These are phyloP conservation scores for Aegilops sharonensis DNA, from an alignment of 176 grass and related monocot genomes.

Conservation along the genomic window DNA sequence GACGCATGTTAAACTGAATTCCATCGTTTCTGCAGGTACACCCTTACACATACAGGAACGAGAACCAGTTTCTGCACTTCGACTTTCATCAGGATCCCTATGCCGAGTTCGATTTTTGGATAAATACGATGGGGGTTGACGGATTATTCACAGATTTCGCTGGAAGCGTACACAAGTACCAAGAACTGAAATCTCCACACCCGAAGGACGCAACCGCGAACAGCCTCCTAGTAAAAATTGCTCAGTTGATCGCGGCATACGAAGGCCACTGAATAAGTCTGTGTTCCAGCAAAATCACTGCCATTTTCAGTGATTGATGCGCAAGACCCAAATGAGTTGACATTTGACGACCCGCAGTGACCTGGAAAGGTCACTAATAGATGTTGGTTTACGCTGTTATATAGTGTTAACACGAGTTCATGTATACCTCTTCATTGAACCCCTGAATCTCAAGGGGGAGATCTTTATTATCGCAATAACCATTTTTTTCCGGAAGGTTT, in stretches of 20 bases:
- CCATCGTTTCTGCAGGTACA: constrained; percentile 62
- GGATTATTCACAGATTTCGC: constrained; percentile 96
- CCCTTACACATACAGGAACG: constrained; percentile 93
- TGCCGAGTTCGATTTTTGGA: constrained; percentile 76
- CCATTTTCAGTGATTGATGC: background rate
- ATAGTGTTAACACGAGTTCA: background rate
- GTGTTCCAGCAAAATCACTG: background rate
- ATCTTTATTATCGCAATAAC: background rate
- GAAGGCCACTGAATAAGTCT: constrained; percentile 42
- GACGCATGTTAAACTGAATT: background rate
- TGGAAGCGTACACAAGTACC: constrained; percentile 66
- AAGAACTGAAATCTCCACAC: constrained; percentile 56
- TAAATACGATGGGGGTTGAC: constrained; percentile 75
- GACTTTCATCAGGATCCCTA: constrained; percentile 90
- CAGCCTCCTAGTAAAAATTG: constrained; percentile 60
- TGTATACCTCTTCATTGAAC: constrained; percentile 17
- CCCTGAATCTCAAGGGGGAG: background rate
- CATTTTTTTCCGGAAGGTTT: background rate
- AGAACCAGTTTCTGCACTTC: constrained; percentile 84
- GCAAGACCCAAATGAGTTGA: background rate
- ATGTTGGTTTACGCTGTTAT: background rate
- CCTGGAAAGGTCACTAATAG: background rate
- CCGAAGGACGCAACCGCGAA: constrained; percentile 42
- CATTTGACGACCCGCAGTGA: background rate
- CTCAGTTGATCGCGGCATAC: constrained; percentile 61